Conservation (phyloP, 2,329 filamentous ascomycete species). For the Beauveria sp. region DNA sequence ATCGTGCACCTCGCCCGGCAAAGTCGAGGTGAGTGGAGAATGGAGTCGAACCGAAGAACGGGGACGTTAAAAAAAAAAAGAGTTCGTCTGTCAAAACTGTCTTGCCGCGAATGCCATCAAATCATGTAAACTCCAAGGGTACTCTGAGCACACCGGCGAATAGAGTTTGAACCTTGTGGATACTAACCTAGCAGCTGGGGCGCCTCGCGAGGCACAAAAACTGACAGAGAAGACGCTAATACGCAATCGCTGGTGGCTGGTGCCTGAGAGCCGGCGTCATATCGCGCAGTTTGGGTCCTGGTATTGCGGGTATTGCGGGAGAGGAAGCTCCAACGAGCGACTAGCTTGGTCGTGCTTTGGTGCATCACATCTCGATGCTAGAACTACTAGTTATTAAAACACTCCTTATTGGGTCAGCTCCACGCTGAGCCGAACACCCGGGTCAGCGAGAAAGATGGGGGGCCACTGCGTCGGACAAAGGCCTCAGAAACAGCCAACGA, state of each 20-base stretch:
- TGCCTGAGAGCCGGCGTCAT: not conserved
- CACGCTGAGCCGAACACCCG: not conserved
- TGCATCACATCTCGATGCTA: not conserved
- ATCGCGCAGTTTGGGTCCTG: not conserved
- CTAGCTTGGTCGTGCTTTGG: not conserved
- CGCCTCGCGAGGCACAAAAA: not conserved
- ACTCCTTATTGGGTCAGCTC: not conserved
- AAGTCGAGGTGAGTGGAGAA: not conserved
- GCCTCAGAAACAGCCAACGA: too few relatives aligned
- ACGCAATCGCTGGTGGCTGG: not conserved
- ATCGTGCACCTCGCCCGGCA: not conserved
- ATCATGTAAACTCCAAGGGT: not conserved
- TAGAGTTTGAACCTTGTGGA: conserved; percentile 8
- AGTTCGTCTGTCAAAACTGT: not conserved
- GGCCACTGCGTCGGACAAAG: too few relatives aligned
- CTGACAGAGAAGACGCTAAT: not conserved
- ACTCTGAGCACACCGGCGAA: not conserved
- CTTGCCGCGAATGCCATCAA: not conserved
- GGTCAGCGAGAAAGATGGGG: too few relatives aligned
- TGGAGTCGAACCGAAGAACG: not conserved
- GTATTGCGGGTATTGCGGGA: not conserved
- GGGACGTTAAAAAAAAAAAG: not conserved
- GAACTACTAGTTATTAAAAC: not conserved
- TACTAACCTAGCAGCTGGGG: not conserved
- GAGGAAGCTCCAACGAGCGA: not conserved